A percentile compares a stretch with the other conserved stretches of the same genome.
Conservation (phyloP, 192 early-diverging fungal genomes). For the Coemansia sp. region DNA sequence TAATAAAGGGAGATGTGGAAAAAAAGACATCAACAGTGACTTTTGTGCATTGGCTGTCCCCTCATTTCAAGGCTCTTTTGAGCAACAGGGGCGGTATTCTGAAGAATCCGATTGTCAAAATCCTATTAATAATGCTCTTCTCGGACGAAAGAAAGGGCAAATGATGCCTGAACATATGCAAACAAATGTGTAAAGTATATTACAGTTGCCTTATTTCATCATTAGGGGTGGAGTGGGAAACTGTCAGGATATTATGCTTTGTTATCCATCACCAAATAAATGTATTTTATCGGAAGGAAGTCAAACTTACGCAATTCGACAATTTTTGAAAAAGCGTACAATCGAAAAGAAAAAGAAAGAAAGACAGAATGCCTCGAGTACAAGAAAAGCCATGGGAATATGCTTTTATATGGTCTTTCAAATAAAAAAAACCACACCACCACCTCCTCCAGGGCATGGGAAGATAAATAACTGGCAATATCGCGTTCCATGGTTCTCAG, state of each 20-base stretch:
- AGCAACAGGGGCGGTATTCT: too few relatives aligned
- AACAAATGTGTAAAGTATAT: neutral
- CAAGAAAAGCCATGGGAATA: too few relatives aligned
- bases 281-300: too few relatives aligned
- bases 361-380: too few relatives aligned
- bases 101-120: neutral
- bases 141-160: neutral
- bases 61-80: neutral
- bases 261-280: neutral
- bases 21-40: slow-evolving; percentile 3
- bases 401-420: too few relatives aligned
- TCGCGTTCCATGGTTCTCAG: neutral
- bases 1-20: neutral
- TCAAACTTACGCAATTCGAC: too few relatives aligned
- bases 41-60: slow-evolving; percentile 6
- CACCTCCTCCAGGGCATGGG: neutral
- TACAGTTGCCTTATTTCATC: neutral
- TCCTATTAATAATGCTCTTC: neutral
- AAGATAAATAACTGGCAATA: neutral
- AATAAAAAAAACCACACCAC: neutral
- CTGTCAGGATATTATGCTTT: neutral
- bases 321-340: too few relatives aligned
- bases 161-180: neutral
- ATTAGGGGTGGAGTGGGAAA: neutral
- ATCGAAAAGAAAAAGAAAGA: too few relatives aligned